phyloP scores from a whole-genome alignment of 2,329 filamentous ascomycete species.

The Colletotrichum sp. region DNA sequence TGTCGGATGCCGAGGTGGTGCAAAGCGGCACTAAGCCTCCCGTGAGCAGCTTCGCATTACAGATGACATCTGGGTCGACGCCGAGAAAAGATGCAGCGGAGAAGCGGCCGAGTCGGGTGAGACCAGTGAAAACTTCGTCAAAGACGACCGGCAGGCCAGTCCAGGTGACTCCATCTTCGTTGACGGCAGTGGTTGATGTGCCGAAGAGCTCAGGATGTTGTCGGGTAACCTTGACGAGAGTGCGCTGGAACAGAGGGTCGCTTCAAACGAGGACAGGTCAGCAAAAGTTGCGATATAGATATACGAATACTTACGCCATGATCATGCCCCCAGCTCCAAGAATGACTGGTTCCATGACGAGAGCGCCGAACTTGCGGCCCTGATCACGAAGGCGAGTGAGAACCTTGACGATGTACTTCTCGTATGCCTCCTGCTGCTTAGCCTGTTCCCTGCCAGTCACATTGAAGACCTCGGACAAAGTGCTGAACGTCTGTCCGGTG shows the following conservation, averaged over 20 bases:
- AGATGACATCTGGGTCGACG: conserved; percentile 74
- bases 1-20: conserved; percentile 75
- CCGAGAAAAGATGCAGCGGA: conserved; percentile 73
- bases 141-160: conserved; percentile 79
- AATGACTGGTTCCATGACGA: conserved; percentile 82
- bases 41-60: conserved; percentile 84
- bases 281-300: too few relatives aligned
- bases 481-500: conserved; percentile 45
- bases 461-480: conserved; percentile 65
- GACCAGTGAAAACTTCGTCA: conserved; percentile 87
- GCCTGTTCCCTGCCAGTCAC: conserved; percentile 51
- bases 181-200: conserved; percentile 13
- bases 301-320: conserved; percentile 65
- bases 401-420: conserved; percentile 59
- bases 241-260: conserved; percentile 81
- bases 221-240: conserved; percentile 72
- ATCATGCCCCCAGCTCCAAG: conserved; percentile 86
- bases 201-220: conserved; percentile 61
- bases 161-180: conserved; percentile 53
- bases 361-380: conserved; percentile 73
- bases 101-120: conserved; percentile 80
- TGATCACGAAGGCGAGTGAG: conserved; percentile 58
- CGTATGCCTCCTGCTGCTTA: conserved; percentile 57
- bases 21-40: conserved; percentile 81
- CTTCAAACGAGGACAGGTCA: conserved; percentile 40